phyloP scores from a whole-genome alignment of 2,329 filamentous ascomycete species.

The Aphanoascus verrucosus region DNA sequence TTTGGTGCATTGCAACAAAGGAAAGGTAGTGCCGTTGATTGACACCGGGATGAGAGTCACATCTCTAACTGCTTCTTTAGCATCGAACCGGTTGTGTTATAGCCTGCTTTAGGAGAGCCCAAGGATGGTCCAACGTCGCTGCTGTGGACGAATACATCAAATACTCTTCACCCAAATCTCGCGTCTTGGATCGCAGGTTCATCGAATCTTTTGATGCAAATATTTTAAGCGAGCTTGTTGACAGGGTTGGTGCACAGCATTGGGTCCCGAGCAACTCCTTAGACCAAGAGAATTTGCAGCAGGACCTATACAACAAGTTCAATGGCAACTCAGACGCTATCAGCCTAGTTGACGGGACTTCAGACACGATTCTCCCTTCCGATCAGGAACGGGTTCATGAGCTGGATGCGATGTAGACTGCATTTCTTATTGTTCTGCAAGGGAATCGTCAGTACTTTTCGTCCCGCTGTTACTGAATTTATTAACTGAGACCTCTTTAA shows the following conservation, averaged over 20 bases:
- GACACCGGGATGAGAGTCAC: neutral
- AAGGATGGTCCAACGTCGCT: slow-evolving; percentile 52
- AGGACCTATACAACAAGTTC: neutral
- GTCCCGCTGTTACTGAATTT: neutral
- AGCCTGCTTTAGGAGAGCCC: slow-evolving; percentile 63
- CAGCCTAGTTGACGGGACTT: neutral
- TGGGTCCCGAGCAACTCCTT: slow-evolving; percentile 12
- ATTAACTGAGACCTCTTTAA: neutral
- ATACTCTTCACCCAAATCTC: slow-evolving; percentile 46
- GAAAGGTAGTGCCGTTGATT: slow-evolving; percentile 45
- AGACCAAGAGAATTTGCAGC: neutral
- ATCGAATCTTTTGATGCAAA: slow-evolving; percentile 22
- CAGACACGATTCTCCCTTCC: neutral
- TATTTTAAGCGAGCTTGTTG: slow-evolving; percentile 17
- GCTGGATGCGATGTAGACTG: neutral
- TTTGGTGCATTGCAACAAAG: slow-evolving; percentile 86
- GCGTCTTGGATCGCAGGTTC: slow-evolving; percentile 27
- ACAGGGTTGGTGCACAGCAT: slow-evolving; percentile 16
- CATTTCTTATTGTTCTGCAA: neutral
- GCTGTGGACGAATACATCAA: slow-evolving; percentile 63
- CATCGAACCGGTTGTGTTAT: slow-evolving; percentile 88
- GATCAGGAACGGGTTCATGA: neutral
- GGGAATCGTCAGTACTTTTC: neutral
- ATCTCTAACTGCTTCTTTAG: slow-evolving; percentile 30
- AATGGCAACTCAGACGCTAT: neutral